Base-by-base conservation (phyloP, 2,329 filamentous ascomycete species). In the Fusarium setosum region DNA sequence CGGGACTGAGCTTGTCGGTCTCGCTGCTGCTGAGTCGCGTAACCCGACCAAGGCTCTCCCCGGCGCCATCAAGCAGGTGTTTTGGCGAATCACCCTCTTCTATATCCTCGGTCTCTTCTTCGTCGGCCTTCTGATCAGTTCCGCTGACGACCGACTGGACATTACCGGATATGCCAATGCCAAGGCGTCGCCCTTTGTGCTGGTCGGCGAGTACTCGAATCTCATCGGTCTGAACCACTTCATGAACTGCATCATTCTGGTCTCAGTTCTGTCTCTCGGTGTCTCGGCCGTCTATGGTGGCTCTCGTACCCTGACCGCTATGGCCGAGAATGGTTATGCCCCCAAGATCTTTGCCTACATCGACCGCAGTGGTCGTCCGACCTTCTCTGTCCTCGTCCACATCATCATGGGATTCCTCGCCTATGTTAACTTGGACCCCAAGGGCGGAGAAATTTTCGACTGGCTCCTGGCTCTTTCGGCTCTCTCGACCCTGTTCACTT, bases 31-130 rank as follows among this genome's bases (percentile, higher is more conserved):
- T 18, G 90, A 92, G 77, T 87, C 89, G 0, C 79, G 76, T 6
- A 91, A 92, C 71, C 90, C 90, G 1, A 84, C 88, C 61, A 88
- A 91, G 74, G 87, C 89, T 2, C 84, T 96, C 2, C 93, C 93
- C 1, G 90, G 88, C 11, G 92, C 93, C 3, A 88, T 94, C 73
- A 94, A 94, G 81, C 92, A 94, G 76, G 91, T 84, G 24, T 84
- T 84, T 69, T 84, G 82, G 82, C 81, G 82, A 72, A 82, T 84
- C 56, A 81, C 81, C 17, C 74, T 84, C 48, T 84, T 84, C 69
- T 85, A 84, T 65, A 74, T 84, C 52, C 73, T 85, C 1, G 82
- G 82, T 51, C 78, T 84, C 26, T 80, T 82, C 73, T 83, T 83
- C 48, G 77, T 84, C 51, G 82, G 83, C 31, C 77, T 85, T 12